Evolutionary conservation across 2,329 filamentous ascomycete species (phyloP).

Genomic region (Pseudophaeomoniella oleicola): DNA sequence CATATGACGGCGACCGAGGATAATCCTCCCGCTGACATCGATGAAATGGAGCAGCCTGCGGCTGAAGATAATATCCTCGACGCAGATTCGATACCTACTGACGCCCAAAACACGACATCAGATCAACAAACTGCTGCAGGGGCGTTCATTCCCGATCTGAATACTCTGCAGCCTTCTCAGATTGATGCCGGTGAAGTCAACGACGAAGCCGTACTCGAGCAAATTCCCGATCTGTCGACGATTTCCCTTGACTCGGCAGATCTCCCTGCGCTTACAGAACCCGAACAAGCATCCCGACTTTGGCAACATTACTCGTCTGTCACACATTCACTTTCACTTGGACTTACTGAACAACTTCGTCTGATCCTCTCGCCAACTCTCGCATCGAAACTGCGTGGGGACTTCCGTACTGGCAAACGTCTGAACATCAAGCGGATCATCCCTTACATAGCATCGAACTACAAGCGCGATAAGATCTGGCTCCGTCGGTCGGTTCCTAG

Average conservation of each 20-base stretch:
- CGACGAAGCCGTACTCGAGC: not conserved
- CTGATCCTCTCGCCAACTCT: conserved; percentile 90
- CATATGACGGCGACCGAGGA: conserved; percentile 39
- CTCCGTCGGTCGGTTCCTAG: conserved; percentile 85
- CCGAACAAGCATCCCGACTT: conserved; percentile 51
- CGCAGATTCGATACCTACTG: not conserved
- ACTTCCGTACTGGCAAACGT: conserved; percentile 92
- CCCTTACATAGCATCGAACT: conserved; percentile 93
- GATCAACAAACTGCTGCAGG: not conserved
- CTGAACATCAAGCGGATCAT: conserved; percentile 99
- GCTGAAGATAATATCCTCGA: conserved; percentile 16
- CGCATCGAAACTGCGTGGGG: conserved; percentile 88
- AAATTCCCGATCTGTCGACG: not conserved
- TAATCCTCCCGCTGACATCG: conserved; percentile 41
- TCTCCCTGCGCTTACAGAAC: conserved; percentile 25
- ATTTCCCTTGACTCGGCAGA: conserved; percentile 5
- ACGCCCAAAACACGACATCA: not conserved
- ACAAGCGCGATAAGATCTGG: conserved; percentile 99
- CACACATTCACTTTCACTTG: conserved; percentile 74
- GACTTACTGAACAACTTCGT: conserved; percentile 84
- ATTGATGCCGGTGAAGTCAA: not conserved
- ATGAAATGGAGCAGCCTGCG: conserved; percentile 35
- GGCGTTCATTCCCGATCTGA: not conserved
- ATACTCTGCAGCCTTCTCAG: not conserved
- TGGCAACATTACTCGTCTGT: conserved; percentile 76